A percentile compares a stretch with the other conserved stretches of the same genome.
Evolutionary conservation across 2,329 filamentous ascomycete genomes (phyloP).

Genomic region (Colletotrichum sp.): DNA sequence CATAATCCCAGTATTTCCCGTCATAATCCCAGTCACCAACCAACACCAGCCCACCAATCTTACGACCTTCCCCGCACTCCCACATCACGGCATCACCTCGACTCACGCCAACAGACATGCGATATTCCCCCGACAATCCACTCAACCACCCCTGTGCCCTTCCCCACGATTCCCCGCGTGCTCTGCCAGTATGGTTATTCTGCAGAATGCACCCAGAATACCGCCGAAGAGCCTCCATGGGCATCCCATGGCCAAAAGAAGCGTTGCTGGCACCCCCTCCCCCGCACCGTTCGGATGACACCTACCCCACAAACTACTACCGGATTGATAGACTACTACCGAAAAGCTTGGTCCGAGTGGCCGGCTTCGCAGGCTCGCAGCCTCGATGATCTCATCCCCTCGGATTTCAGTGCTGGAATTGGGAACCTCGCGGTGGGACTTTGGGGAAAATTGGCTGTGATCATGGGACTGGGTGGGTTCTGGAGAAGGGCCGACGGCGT

Average conservation of each 20-base stretch:
- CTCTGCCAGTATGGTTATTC: neutral
- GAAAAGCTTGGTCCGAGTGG: neutral
- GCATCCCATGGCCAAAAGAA: neutral
- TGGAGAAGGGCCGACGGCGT: neutral
- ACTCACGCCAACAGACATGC: neutral
- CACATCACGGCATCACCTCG: neutral
- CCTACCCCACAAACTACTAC: neutral
- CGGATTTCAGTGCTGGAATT: neutral
- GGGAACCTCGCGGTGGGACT: neutral
- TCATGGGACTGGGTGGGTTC: neutral
- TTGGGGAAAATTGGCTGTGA: neutral
- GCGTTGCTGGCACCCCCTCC: neutral
- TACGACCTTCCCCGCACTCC: slow-evolving; percentile 3
- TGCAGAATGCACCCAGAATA: neutral
- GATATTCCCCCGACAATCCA: neutral
- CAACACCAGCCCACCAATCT: neutral
- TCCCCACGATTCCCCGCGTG: slow-evolving; percentile 6
- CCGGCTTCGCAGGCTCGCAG: neutral
- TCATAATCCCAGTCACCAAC: neutral
- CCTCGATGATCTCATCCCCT: neutral
- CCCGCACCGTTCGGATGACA: neutral
- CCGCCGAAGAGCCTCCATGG: neutral
- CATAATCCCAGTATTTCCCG: neutral
- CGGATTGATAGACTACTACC: neutral
- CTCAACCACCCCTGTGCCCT: neutral